Percentiles rank a stretch among this genome's conserved stretches.
phyloP scores from a whole-genome alignment of 208 protist species.

The Phytomonas sp. region DNA sequence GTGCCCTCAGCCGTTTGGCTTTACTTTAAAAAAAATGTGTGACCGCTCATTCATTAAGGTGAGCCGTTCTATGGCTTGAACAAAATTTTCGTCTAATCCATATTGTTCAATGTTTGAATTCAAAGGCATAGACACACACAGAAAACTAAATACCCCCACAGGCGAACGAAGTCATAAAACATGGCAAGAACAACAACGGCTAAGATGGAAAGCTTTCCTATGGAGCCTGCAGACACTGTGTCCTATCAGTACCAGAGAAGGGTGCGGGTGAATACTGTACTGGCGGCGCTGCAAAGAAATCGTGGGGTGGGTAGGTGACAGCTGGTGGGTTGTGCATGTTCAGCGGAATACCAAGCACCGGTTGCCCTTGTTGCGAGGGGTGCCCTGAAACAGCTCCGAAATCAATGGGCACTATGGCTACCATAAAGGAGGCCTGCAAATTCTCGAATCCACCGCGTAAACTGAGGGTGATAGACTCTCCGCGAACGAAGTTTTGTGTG shows the following conservation, averaged over 20 bases:
- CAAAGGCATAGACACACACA: neutral
- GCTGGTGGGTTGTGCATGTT: neutral
- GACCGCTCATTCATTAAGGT: slow-evolving; percentile 16
- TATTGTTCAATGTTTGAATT: neutral
- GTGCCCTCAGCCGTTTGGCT: neutral
- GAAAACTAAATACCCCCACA: neutral
- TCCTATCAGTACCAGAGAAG: neutral
- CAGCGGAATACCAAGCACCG: neutral
- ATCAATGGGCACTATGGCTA: slow-evolving; percentile 27
- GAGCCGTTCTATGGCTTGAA: slow-evolving; percentile 8
- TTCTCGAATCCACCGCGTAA: slow-evolving; percentile 36
- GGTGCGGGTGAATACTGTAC: neutral
- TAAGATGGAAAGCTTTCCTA: neutral
- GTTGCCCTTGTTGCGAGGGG: neutral
- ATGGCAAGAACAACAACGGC: neutral
- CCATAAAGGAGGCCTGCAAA: slow-evolving; percentile 19
- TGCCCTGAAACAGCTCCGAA: slow-evolving; percentile 12
- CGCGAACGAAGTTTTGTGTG: slow-evolving; percentile 20
- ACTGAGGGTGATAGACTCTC: slow-evolving; percentile 21
- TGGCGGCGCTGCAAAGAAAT: neutral
- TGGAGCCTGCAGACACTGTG: neutral
- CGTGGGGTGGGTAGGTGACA: neutral
- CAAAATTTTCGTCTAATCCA: neutral
- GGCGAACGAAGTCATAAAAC: neutral
- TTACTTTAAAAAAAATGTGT: slow-evolving; percentile 8